phyloP scores from a whole-genome alignment of 441 rosid species.

The Arabidopsis lyrata region DNA sequence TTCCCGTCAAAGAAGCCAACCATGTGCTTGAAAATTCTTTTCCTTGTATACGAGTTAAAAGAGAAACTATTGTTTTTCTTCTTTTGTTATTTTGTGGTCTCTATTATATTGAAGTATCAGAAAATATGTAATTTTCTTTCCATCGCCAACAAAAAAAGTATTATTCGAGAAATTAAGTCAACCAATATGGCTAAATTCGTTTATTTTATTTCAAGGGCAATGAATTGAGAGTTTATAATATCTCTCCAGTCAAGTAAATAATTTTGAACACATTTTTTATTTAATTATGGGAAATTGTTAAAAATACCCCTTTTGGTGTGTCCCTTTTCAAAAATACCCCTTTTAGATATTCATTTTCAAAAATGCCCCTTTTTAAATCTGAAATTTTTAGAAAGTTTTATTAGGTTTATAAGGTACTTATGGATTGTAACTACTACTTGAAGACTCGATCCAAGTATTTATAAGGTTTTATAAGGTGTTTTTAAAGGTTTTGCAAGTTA shows the following conservation, averaged over 20 bases:
- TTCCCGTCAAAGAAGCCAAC: slow-evolving; percentile 48
- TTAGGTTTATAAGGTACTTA: no score
- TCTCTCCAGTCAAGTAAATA: not conserved
- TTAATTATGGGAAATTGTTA: no score
- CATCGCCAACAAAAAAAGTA: not conserved
- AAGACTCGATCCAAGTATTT: no score
- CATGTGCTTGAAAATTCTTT: slow-evolving; percentile 29
- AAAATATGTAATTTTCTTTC: not conserved
- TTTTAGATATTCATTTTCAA: no score
- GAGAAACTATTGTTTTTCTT: slow-evolving; percentile 1
- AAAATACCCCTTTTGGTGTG: no score
- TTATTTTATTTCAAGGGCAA: not conserved
- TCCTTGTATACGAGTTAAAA: slow-evolving; percentile 20
- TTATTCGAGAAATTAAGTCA: not conserved
- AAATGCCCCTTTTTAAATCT: no score
- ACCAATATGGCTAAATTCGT: not conserved
- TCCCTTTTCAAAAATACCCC: no score
- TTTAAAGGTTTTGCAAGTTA: no score
- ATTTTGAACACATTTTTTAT: not conserved
- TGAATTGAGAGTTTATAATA: not conserved
- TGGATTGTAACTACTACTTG: no score
- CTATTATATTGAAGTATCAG: not conserved
- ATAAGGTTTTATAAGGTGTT: no score
- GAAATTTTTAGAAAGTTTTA: no score
- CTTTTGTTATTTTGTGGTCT: not conserved